Percentiles rank a stretch among this genome's conserved stretches.
These are phyloP conservation scores for Globisporangium cystogenes DNA, from an alignment of 352 stramenopile genomes.

Conservation along the genomic window DNA sequence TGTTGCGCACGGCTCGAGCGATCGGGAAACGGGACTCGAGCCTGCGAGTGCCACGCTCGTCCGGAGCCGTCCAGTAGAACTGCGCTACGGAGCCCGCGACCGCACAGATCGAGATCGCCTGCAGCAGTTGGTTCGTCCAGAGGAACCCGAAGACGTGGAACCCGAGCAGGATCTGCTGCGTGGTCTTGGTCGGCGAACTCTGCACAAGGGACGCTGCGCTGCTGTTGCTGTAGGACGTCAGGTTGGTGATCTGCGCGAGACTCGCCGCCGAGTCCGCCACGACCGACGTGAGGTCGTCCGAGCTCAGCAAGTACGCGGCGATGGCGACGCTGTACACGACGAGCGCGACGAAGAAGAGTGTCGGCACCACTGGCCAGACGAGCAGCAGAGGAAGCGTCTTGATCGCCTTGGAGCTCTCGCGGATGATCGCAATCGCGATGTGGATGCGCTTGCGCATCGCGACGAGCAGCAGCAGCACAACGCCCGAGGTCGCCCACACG, in stretches of 20 bases:
- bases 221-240: constrained; percentile 32
- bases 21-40: constrained; percentile 65
- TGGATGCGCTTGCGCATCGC: constrained; percentile 64
- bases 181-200: constrained; percentile 28
- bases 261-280: constrained; percentile 19
- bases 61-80: constrained; percentile 89
- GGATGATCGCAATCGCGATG: constrained; percentile 67
- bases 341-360: constrained; percentile 41
- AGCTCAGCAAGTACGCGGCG: constrained; percentile 56
- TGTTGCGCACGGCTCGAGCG: constrained; percentile 43
- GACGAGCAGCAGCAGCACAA: constrained; percentile 54
- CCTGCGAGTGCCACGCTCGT: constrained; percentile 24
- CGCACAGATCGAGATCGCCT: constrained; percentile 93
- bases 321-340: constrained; percentile 53
- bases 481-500: constrained; percentile 37
- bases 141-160: constrained; percentile 95
- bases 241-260: constrained; percentile 17
- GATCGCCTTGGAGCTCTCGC: constrained; percentile 62
- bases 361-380: constrained; percentile 55
- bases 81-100: constrained; percentile 88
- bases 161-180: constrained; percentile 50
- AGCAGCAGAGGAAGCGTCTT: constrained; percentile 51
- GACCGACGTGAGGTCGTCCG: constrained; percentile 30
- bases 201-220: background rate
- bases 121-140: constrained; percentile 95